These are phyloP conservation scores for Xylaria sp. DNA, from an alignment of 2,329 filamentous ascomycete genomes.

Conservation along the genomic window DNA sequence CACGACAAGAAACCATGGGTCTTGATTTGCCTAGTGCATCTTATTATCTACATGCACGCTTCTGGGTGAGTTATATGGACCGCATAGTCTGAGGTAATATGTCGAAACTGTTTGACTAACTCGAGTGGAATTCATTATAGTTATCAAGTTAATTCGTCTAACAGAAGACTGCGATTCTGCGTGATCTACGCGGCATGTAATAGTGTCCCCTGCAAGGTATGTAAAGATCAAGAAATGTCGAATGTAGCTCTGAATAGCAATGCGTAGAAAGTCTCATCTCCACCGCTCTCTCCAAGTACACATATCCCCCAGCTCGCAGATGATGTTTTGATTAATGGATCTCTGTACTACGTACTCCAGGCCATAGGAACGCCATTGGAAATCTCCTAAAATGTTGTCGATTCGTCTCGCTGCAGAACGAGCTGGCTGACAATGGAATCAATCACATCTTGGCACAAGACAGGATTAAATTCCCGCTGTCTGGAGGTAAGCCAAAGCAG, in stretches of 20 bases:
- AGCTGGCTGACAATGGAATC: not conserved
- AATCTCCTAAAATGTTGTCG: not conserved
- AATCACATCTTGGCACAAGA: not conserved
- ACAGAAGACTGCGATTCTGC: not conserved
- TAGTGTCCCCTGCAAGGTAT: not conserved
- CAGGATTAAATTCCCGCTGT: not conserved
- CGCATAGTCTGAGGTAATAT: too few relatives aligned
- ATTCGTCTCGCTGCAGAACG: not conserved
- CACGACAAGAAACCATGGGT: too few relatives aligned
- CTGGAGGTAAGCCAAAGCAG: not conserved
- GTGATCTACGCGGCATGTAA: not conserved
- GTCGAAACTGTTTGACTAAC: not conserved
- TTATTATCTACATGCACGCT: too few relatives aligned
- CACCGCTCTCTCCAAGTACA: not conserved
- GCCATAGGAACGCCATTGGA: not conserved
- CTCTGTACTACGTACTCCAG: not conserved
- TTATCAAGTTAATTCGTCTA: not conserved
- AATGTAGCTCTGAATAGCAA: not conserved
- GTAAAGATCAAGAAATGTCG: not conserved
- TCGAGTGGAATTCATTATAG: not conserved
- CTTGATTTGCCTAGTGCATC: too few relatives aligned
- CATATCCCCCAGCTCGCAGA: not conserved
- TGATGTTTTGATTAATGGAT: not conserved
- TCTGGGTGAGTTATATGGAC: not conserved
- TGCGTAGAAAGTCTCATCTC: not conserved